phyloP scores from a whole-genome alignment of 2,329 filamentous ascomycete species.

The Madurella fahalii region DNA sequence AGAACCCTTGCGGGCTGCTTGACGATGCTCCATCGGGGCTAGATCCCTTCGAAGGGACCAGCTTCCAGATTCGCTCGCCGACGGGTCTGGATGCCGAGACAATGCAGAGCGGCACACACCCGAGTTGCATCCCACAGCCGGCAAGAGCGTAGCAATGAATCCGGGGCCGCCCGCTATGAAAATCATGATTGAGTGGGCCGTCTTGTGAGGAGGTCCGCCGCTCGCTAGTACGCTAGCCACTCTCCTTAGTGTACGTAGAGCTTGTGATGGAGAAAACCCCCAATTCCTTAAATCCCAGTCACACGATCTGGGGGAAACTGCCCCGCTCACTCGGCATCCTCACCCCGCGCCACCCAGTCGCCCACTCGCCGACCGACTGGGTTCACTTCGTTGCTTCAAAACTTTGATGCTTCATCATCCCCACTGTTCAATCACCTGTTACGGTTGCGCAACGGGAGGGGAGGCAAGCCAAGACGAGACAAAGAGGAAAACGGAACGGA shows the following conservation, averaged over 20 bases:
- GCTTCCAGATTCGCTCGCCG: not conserved
- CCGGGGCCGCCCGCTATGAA: too few relatives aligned
- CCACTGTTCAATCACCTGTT: not conserved
- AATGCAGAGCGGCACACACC: not conserved
- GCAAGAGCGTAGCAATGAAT: not conserved
- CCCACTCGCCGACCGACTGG: not conserved
- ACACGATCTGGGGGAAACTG: slow-evolving; percentile 8
- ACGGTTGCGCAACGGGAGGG: not conserved
- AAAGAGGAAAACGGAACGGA: not conserved
- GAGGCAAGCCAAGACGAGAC: not conserved
- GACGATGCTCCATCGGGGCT: not conserved
- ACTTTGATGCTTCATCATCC: not conserved
- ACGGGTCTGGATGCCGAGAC: not conserved
- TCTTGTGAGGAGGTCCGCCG: too few relatives aligned
- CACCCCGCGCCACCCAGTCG: not conserved
- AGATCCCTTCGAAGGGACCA: not conserved
- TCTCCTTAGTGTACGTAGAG: too few relatives aligned
- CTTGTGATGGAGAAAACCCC: not conserved
- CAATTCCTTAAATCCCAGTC: slow-evolving; percentile 3
- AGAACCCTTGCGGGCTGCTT: not conserved
- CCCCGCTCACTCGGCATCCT: slow-evolving; percentile 1
- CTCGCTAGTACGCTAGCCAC: too few relatives aligned
- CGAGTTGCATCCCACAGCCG: not conserved
- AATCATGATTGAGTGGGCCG: too few relatives aligned
- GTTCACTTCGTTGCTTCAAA: not conserved